phyloP scores from a whole-genome alignment of 1,139 yeast species.

The Taiozyma onychis region DNA sequence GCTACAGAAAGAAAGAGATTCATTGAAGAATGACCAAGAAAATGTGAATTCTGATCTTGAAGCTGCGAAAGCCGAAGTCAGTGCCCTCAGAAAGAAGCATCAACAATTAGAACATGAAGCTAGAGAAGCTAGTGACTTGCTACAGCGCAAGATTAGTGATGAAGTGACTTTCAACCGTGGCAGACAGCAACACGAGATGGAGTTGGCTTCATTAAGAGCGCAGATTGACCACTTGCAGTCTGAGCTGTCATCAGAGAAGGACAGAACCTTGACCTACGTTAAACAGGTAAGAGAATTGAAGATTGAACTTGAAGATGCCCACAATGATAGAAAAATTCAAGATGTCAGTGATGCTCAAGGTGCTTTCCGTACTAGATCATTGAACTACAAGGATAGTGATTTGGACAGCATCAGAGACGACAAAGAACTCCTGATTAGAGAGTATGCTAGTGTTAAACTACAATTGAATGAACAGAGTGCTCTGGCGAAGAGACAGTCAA shows the following conservation, averaged over 20 bases:
- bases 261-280: slow-evolving; percentile 16
- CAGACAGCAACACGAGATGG: slow-evolving; percentile 32
- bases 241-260: slow-evolving; percentile 21
- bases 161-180: slow-evolving; percentile 37
- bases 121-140: slow-evolving; percentile 29
- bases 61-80: slow-evolving; percentile 17
- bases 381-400: slow-evolving; percentile 15
- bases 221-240: slow-evolving; percentile 21
- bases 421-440: slow-evolving; percentile 32
- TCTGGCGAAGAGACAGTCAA: slow-evolving; percentile 42
- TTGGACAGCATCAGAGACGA: slow-evolving; percentile 16
- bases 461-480: slow-evolving; percentile 51
- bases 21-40: slow-evolving; percentile 14
- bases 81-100: slow-evolving; percentile 24
- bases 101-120: slow-evolving; percentile 35
- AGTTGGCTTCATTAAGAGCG: slow-evolving; percentile 26
- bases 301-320: slow-evolving; percentile 35
- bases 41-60: slow-evolving; percentile 12
- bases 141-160: slow-evolving; percentile 33
- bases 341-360: slow-evolving; percentile 22
- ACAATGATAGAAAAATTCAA: slow-evolving; percentile 20
- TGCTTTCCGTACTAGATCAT: slow-evolving; percentile 19
- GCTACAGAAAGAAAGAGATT: slow-evolving; percentile 27
- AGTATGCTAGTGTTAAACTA: slow-evolving; percentile 44
- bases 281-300: slow-evolving; percentile 27